Base-by-base conservation (phyloP, 305 asterid genomes). In the Rubia peregrina region DNA sequence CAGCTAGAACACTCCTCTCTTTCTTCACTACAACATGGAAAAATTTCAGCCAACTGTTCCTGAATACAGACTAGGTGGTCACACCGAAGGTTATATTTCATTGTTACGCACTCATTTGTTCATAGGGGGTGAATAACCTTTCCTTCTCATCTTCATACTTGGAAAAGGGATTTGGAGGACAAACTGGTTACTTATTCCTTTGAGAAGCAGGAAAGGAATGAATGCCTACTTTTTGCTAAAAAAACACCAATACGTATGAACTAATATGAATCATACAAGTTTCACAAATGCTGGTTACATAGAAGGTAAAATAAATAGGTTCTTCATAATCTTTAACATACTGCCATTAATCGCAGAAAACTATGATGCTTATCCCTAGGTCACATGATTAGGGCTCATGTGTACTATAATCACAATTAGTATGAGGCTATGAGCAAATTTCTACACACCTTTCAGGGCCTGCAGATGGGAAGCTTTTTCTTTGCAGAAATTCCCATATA, bases 61-160 rank as follows among this genome's bases (percentile, higher is more conserved):
- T 56, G n/a, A 19, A 59, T 46, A 61, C 21, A 48, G 46, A 68
- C 42, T 70, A 33, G 59, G 73, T 26, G 48, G 42, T 5, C n/a
- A 21, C 17, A 46, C 30, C 19, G 12, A 42, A 40, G 55, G 70
- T 73, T 53, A 19, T n/a, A 43, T 60, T 71, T 72, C 96, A 89
- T n/a, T 19, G 41, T 62, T 71, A 73, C 96, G 89, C 75, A 94
- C 99, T 87, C 77, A 85, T 79, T 78, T 89, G 96, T 75, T 89
- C 96, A 73, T 89, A 89, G 67, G 95, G 90, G 17, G 21, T 65
- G 79, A 81, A 81, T 67, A 89, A 24, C 76, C 75, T 86, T 74
- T 85, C 89, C 80, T 88, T 91, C 79, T 91, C 96, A 76, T 85
- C 99, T 78, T 91, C 96, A 61, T 83, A 84, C 80, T 91, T 94